Evolutionary conservation across 2,329 filamentous ascomycete genomes (phyloP).

Genomic region (Balansia obtecta): DNA sequence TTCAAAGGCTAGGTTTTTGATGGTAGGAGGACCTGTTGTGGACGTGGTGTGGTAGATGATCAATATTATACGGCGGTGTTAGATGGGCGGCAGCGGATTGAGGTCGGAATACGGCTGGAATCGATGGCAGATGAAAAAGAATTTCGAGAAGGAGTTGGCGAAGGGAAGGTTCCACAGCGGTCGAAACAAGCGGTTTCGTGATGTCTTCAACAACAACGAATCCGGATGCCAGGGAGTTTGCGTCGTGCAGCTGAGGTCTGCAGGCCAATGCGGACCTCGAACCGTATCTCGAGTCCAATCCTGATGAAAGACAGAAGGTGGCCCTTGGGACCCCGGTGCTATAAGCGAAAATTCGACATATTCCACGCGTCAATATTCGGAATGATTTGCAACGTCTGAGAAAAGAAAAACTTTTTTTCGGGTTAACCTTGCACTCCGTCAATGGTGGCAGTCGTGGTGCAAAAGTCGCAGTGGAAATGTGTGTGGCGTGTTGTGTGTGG

Average conservation of each 20-base stretch:
- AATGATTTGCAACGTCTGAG: not conserved
- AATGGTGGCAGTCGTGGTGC: not conserved
- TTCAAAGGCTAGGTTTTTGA: not conserved
- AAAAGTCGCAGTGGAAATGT: too few species aligned
- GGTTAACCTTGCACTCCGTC: not conserved
- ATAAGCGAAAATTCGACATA: constrained; percentile 24
- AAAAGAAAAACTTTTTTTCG: not conserved
- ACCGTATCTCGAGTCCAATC: constrained; percentile 7
- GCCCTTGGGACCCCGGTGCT: constrained; percentile 26
- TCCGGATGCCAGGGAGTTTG: constrained; percentile 1
- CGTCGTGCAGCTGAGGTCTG: constrained; percentile 13
- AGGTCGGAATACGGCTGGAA: not conserved
- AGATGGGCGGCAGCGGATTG: not conserved
- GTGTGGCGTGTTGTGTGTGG: too few species aligned
- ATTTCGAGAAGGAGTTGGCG: not conserved
- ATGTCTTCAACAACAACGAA: not conserved
- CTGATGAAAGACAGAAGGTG: constrained; percentile 12
- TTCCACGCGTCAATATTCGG: constrained; percentile 7
- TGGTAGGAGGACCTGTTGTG: not conserved
- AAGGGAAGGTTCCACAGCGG: not conserved
- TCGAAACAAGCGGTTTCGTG: not conserved
- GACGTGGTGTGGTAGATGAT: too few species aligned
- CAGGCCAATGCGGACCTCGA: constrained; percentile 14
- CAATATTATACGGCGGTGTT: not conserved
- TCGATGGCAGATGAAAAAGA: not conserved